Evolutionary conservation across 768 basidiomycete species (phyloP).

Genomic region (Myochromella boudieri): DNA sequence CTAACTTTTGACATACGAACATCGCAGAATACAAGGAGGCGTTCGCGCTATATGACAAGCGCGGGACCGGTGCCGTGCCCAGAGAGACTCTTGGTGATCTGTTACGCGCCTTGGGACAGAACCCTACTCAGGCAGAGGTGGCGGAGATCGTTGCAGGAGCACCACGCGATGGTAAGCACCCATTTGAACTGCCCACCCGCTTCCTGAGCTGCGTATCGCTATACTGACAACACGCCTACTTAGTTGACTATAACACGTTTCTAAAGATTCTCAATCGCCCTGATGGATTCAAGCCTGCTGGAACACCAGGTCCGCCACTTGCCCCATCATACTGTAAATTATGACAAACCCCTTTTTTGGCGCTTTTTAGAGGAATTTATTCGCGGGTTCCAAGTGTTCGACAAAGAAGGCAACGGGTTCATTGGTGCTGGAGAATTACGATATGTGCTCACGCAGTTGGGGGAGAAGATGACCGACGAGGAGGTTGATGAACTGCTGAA

Average conservation of each 20-base stretch:
- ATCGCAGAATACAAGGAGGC: conserved; percentile 92
- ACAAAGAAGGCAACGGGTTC: conserved; percentile 92
- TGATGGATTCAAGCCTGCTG: conserved; percentile 93
- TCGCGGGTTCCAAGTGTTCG: conserved; percentile 98
- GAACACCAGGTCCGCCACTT: conserved; percentile 15
- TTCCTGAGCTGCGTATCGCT: no score
- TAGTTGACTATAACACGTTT: conserved; percentile 94
- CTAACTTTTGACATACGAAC: neutral
- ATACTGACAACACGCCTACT: no score
- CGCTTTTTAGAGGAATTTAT: conserved; percentile 87
- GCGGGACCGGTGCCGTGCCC: conserved; percentile 88
- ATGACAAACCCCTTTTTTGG: neutral
- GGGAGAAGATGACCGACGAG: conserved; percentile 97
- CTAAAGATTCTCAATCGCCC: conserved; percentile 89
- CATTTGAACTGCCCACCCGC: neutral
- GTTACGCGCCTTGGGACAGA: conserved; percentile 92
- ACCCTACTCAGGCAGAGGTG: conserved; percentile 99
- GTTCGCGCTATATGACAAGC: conserved; percentile 97
- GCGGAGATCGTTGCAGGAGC: conserved; percentile 72
- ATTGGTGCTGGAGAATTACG: conserved; percentile 90
- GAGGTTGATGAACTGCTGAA: conserved; percentile 98
- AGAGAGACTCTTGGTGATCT: conserved; percentile 90
- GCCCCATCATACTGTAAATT: neutral
- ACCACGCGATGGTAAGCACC: conserved; percentile 67
- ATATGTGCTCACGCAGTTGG: conserved; percentile 93